Base-by-base conservation (phyloP, 2,329 filamentous ascomycete genomes). In the Trichoderma asperellum region DNA sequence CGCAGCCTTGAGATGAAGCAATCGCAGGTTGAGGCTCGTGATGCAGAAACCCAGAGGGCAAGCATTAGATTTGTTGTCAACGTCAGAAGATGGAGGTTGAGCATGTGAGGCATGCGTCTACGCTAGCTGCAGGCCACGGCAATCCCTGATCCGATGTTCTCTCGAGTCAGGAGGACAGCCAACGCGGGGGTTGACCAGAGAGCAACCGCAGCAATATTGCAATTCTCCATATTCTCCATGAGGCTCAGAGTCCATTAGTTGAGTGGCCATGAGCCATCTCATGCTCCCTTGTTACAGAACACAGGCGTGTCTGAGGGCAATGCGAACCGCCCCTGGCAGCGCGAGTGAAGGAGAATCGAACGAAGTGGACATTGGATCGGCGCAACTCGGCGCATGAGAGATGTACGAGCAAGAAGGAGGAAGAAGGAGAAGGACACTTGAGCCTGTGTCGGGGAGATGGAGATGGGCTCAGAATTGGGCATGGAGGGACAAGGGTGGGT, bases 111-210 rank as follows among this genome's bases (percentile, higher is more conserved):
- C 55, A 29, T 29, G 40, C 27, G 34, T 34, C 29, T n/a, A 52
- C 14, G 53, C 34, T 59, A 29, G 40, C 55, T 47, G 29, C 55
- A 32, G 27, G 37, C 63, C 40, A 35, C 37, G 37, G 55, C 40
- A 35, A 16, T 49, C 55, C 61, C 24, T 56, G 61, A n/a, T 35
- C 40, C 18, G 18, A n/a, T 43, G 40, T 18, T n/a, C n/a, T 52
- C 32, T 47, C 40, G 55, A 59, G 55, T 67, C 64, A 67, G 55
- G 53, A 59, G 55, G 64, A 47, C 55, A 29, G 40, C 37, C 16
- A 37, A 34, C 55, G 55, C 37, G 53, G 37, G 37, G 35, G 35
- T 21, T 59, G 4, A 32, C 32, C 2, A 32, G 5, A 32, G 32
- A 32, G 32, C 32, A 32, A 32, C 32, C 32, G 1, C 8, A 32